These are phyloP conservation scores for Ramalina intermedia DNA, from an alignment of 495 filamentous ascomycete genomes.

Conservation along the genomic window DNA sequence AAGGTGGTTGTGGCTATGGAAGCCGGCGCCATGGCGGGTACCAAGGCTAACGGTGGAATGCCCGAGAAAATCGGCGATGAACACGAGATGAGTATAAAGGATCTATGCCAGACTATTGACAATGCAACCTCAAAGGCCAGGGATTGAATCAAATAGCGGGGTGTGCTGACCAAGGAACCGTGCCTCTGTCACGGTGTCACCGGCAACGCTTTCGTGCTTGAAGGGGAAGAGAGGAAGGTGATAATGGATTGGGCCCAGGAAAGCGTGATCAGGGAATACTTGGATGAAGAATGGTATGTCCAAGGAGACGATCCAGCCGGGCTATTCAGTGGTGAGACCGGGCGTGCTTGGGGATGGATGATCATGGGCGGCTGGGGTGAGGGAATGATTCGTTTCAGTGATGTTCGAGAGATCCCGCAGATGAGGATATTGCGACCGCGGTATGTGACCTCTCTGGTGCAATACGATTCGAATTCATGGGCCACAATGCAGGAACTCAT, in stretches of 20 bases:
- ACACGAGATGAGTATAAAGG: constrained; percentile 15
- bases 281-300: constrained; percentile 27
- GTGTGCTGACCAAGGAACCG: constrained; percentile 46
- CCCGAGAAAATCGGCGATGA: constrained; percentile 24
- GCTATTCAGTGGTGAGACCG: constrained; percentile 32
- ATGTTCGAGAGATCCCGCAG: constrained; percentile 27
- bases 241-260: constrained; percentile 38
- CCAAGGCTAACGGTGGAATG: not conserved
- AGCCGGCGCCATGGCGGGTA: no score
- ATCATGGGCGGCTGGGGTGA: constrained; percentile 26
- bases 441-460: no score
- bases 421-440: no score
- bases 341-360: constrained; percentile 32
- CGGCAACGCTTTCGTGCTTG: constrained; percentile 40
- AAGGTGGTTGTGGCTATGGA: constrained; percentile 9
- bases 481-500: no score
- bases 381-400: constrained; percentile 30
- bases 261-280: constrained; percentile 33
- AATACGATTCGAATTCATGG: no score
- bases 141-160: constrained; percentile 33
- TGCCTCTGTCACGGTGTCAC: constrained; percentile 51
- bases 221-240: constrained; percentile 22
- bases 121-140: constrained; percentile 29
- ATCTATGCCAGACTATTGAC: constrained; percentile 24
- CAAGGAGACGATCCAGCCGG: constrained; percentile 24